Percentiles rank a stretch among this genome's conserved stretches.
Conservation (phyloP, 2,329 filamentous ascomycete genomes). For the Amphichorda felina region DNA sequence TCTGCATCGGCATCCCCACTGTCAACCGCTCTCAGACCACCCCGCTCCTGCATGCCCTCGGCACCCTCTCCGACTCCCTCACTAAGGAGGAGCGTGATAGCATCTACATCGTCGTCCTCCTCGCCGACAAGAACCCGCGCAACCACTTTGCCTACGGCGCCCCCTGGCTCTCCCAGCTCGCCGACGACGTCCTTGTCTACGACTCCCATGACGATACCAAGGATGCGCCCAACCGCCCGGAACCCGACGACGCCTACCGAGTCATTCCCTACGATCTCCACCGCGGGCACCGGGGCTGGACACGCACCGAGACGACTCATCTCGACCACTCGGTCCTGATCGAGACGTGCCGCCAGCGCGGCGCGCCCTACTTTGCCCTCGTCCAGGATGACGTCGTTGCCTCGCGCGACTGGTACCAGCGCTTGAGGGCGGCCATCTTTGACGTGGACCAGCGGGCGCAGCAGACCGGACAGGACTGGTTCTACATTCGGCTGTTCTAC, state of each 20-base stretch:
- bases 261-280: conserved; percentile 12
- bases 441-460: conserved; percentile 13
- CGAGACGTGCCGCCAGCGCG: conserved; percentile 15
- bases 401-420: conserved; percentile 18
- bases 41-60: conserved; percentile 16
- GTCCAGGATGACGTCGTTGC: conserved; percentile 25
- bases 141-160: conserved; percentile 17
- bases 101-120: conserved; percentile 19
- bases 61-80: conserved; percentile 17
- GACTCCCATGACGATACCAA: conserved; percentile 6
- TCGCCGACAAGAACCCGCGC: conserved; percentile 19
- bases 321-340: conserved; percentile 20
- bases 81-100: conserved; percentile 15
- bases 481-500: conserved; percentile 25
- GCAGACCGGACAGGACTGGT: conserved; percentile 13
- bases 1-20: conserved; percentile 22
- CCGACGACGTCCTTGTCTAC: conserved; percentile 21
- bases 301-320: conserved; percentile 19
- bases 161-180: conserved; percentile 16
- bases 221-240: background rate
- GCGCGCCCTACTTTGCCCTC: conserved; percentile 20
- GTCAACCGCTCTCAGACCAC: conserved; percentile 17
- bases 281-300: conserved; percentile 11
- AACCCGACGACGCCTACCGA: conserved; percentile 5
- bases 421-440: conserved; percentile 13